Evolutionary conservation across 2,329 filamentous ascomycete species (phyloP).

Genomic region (Scedosporium boydii): DNA sequence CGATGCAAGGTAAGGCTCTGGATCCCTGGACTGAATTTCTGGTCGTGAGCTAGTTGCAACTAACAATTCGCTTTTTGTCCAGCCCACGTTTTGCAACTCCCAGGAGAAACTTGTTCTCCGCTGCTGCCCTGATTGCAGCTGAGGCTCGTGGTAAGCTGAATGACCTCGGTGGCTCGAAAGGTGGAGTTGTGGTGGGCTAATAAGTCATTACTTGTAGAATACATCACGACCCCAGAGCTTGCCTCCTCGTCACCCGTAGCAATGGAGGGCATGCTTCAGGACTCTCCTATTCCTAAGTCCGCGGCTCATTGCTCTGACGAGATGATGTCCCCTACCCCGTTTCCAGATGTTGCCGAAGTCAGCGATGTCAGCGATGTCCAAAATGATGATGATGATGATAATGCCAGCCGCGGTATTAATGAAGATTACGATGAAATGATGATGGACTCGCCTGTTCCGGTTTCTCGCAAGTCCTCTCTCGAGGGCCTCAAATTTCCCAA

Average conservation of each 20-base stretch:
- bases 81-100: conserved; percentile 33
- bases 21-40: conserved; percentile 4
- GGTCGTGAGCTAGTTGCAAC: background rate
- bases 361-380: too few relatives aligned
- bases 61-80: background rate
- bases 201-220: conserved; percentile 36
- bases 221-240: conserved; percentile 74
- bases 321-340: conserved; percentile 63
- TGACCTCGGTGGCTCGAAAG: background rate
- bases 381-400: background rate
- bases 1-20: conserved; percentile 59
- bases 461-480: conserved; percentile 33
- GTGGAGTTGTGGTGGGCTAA: background rate
- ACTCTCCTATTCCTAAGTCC: conserved; percentile 77
- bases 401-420: background rate
- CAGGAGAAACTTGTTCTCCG: conserved; percentile 28
- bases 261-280: conserved; percentile 73
- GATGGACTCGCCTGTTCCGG: conserved; percentile 46
- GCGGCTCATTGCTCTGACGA: conserved; percentile 63
- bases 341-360: conserved; percentile 13
- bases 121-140: conserved; percentile 25
- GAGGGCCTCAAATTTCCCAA: conserved; percentile 39
- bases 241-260: conserved; percentile 71
- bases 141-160: conserved; percentile 3
- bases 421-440: conserved; percentile 35